Evolutionary conservation across 169 alveolate genomes (phyloP), one percentile per base, ranked within the genome.

Genomic region (Cryptosporidium parvum): DNA sequence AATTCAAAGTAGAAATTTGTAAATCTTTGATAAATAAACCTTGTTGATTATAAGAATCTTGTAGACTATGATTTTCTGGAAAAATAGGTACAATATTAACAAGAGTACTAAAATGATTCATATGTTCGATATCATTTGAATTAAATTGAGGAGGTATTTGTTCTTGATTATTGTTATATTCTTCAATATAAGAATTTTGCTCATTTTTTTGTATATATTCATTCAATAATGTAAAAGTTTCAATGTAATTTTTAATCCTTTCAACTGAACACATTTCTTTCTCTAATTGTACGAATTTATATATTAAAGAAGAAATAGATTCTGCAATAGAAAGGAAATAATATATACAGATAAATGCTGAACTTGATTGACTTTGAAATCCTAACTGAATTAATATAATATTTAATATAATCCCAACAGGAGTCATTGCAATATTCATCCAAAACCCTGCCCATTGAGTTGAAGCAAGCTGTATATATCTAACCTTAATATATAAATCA

Each of bases 221-320:
- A 26, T 56, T 56, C 5, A 56, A 26, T 29, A 23, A 9, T 23
- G 12, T 56, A 21, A 56, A n/a, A n/a, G 58, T 35, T 21, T 39
- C 48, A 21, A 73, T 73, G 31, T 33, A 80, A n/a, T 80, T 33
- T 12, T 31, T 42, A 7, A 85, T 62, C 23, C 93, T 69, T 33
- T 92, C 94, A 5, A 92, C 92, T 7, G 94, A 92, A 45, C 94
- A 92, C 94, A 92, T 92, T 14, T 92, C 93, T 21, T 84, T 92
- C 39, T 92, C 94, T 65, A 86, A 52, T 56, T 84, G 84, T 9
- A 91, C 86, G n/a, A 65, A 73, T 37, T 92, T 85, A 23, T 42
- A 62, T 35, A 92, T 75, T n/a, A 92, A 52, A 3, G 92, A 48
- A 2, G 93, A 75, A 42, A 92, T 84, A 23, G 86, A 59, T 9